A percentile compares a stretch with the other conserved stretches of the same genome.
These are phyloP conservation scores for Gossypium herbaceum DNA, from an alignment of 345 rosid species.

Conservation along the genomic window DNA sequence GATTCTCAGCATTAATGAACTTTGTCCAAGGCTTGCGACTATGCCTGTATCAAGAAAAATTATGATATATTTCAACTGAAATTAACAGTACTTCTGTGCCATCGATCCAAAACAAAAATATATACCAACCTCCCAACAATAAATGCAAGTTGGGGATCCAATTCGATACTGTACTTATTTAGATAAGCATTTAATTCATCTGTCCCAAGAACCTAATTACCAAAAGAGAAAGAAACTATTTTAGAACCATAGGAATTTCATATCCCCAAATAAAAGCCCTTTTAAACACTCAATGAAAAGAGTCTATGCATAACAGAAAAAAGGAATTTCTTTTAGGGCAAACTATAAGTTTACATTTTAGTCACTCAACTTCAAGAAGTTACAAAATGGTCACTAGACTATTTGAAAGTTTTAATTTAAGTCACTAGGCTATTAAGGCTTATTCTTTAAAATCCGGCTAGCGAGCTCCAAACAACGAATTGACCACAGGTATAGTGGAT, in stretches of 20 bases:
- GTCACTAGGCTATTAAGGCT: too few species aligned
- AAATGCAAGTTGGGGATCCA: constrained; percentile 85
- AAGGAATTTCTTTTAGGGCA: not conserved
- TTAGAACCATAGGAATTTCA: not conserved
- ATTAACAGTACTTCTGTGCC: not conserved
- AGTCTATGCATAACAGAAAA: not conserved
- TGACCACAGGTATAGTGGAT: too few species aligned
- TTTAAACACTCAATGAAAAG: not conserved
- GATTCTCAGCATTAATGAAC: constrained; percentile 83
- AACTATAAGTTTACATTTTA: too few species aligned
- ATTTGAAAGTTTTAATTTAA: too few species aligned
- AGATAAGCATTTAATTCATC: constrained; percentile 84
- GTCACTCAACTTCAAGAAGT: too few species aligned
- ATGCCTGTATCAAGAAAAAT: constrained; percentile 45
- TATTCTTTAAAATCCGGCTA: too few species aligned
- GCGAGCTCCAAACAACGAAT: too few species aligned
- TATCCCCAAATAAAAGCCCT: not conserved
- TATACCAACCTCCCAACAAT: constrained; percentile 74
- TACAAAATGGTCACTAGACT: too few species aligned
- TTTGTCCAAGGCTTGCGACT: constrained; percentile 91
- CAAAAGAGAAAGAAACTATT: not conserved
- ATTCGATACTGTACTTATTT: constrained; percentile 73
- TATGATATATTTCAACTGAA: not conserved
- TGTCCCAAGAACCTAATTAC: constrained; percentile 77
- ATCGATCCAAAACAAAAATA: not conserved